These are phyloP conservation scores for Ophiostoma pallidulum DNA, from an alignment of 2,329 filamentous ascomycete genomes.

Conservation along the genomic window DNA sequence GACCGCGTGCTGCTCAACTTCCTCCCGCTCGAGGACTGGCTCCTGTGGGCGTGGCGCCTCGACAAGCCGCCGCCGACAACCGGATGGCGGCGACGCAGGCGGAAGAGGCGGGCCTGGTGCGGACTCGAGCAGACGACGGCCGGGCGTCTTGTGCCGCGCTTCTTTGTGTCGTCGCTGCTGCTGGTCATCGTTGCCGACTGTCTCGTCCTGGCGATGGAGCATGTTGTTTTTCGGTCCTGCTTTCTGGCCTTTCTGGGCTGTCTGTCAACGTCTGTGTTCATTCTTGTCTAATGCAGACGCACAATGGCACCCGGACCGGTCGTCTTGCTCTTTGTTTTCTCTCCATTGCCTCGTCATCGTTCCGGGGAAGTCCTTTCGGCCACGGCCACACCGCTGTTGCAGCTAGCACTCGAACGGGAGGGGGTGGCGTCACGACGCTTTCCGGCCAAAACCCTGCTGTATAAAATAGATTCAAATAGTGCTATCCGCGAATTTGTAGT, in stretches of 20 bases:
- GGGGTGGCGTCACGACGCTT: too few relatives aligned
- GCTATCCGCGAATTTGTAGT: too few relatives aligned
- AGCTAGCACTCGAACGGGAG: too few relatives aligned
- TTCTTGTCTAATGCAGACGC: not conserved
- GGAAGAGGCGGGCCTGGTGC: conserved; percentile 1
- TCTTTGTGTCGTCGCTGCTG: not conserved
- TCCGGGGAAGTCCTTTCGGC: too few relatives aligned
- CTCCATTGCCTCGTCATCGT: too few relatives aligned
- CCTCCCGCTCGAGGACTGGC: conserved; percentile 45
- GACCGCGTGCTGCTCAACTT: conserved; percentile 44
- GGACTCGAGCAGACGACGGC: not conserved
- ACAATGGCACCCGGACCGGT: not conserved
- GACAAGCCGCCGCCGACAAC: conserved; percentile 53
- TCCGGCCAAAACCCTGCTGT: too few relatives aligned
- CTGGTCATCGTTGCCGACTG: not conserved
- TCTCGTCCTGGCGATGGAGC: not conserved
- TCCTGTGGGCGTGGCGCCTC: conserved; percentile 51
- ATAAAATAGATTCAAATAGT: too few relatives aligned
- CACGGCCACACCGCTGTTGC: too few relatives aligned
- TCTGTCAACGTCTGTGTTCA: too few relatives aligned
- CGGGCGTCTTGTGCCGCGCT: not conserved
- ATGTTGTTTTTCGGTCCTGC: not conserved
- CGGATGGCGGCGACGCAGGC: conserved; percentile 17
- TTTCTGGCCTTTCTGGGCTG: not conserved
- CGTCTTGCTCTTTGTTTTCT: too few relatives aligned